Percentiles rank a stretch among this genome's conserved stretches.
phyloP scores from a whole-genome alignment of 495 filamentous ascomycete species.

The Aspergillus mulundensis region DNA sequence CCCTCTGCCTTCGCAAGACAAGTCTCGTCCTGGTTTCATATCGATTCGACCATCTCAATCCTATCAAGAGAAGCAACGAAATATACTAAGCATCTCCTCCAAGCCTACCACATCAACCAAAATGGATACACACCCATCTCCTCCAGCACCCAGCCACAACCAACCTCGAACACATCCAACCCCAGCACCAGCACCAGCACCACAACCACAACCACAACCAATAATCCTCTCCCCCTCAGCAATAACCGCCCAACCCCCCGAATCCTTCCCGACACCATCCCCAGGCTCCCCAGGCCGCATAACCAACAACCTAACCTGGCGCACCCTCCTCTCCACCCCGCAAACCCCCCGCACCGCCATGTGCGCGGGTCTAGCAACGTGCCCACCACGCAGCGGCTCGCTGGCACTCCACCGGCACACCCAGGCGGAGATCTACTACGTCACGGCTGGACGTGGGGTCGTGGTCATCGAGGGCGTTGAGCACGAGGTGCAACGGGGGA shows the following conservation, averaged over 20 bases:
- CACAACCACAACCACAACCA: background rate
- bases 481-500: slow-evolving; percentile 19
- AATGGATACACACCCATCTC: too few relatives aligned
- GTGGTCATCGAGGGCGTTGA: slow-evolving; percentile 27
- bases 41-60: too few relatives aligned
- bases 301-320: slow-evolving; percentile 30
- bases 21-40: too few relatives aligned
- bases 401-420: slow-evolving; percentile 31
- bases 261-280: slow-evolving; percentile 25
- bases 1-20: too few relatives aligned
- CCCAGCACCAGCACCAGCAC: background rate
- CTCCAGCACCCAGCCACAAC: too few relatives aligned
- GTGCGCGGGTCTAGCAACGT: slow-evolving; percentile 30
- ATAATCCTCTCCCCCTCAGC: background rate
- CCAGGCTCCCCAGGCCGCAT: too few relatives aligned
- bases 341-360: slow-evolving; percentile 25
- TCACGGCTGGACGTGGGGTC: slow-evolving; percentile 27
- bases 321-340: slow-evolving; percentile 31
- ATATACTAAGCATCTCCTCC: too few relatives aligned
- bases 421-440: slow-evolving; percentile 38
- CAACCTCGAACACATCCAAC: background rate
- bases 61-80: too few relatives aligned
- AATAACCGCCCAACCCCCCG: slow-evolving; percentile 1
- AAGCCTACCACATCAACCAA: too few relatives aligned
- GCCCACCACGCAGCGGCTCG: slow-evolving; percentile 21